phyloP scores from a whole-genome alignment of 2,329 filamentous ascomycete genomes.

The Cladophialophora carrionii region DNA sequence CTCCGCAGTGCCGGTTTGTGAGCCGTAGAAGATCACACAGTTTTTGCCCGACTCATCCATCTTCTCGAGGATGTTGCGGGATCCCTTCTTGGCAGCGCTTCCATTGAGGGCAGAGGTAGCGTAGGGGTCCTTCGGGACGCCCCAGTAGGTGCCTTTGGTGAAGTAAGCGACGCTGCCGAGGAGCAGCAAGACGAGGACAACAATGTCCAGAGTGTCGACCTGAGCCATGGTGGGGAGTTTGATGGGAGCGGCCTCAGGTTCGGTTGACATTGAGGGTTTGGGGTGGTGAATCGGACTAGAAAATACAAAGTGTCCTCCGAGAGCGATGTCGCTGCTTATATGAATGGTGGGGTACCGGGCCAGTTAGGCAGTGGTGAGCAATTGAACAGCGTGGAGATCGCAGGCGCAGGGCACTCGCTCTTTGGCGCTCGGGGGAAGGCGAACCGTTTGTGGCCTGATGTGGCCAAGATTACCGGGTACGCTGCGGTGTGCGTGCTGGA shows the following conservation, averaged over 20 bases:
- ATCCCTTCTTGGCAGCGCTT: constrained; percentile 73
- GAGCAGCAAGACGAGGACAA: constrained; percentile 84
- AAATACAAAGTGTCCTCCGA: constrained; percentile 14
- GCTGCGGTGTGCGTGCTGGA: constrained; percentile 2
- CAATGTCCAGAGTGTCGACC: constrained; percentile 91
- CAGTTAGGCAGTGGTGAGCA: constrained; percentile 14
- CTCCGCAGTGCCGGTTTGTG: constrained; percentile 96
- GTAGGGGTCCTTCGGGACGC: constrained; percentile 83
- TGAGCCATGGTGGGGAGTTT: constrained; percentile 72
- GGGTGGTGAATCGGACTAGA: constrained; percentile 2
- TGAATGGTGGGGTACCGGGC: constrained; percentile 15
- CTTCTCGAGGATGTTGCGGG: constrained; percentile 90
- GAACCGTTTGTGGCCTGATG: constrained; percentile 33
- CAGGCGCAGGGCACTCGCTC: constrained; percentile 8
- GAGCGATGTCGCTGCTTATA: constrained; percentile 17
- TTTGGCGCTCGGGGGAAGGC: constrained; percentile 14
- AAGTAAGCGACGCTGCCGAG: constrained; percentile 92
- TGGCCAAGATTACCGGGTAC: constrained; percentile 29
- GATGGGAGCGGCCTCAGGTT: constrained; percentile 20
- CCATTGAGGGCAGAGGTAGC: constrained; percentile 72
- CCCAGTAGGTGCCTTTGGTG: constrained; percentile 96
- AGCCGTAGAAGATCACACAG: constrained; percentile 97
- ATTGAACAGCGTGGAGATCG: constrained; percentile 30
- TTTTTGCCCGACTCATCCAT: constrained; percentile 96
- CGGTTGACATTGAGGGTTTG: constrained; percentile 10